Conservation (phyloP, 208 protist species). For the Vickermania spadyakhi region DNA sequence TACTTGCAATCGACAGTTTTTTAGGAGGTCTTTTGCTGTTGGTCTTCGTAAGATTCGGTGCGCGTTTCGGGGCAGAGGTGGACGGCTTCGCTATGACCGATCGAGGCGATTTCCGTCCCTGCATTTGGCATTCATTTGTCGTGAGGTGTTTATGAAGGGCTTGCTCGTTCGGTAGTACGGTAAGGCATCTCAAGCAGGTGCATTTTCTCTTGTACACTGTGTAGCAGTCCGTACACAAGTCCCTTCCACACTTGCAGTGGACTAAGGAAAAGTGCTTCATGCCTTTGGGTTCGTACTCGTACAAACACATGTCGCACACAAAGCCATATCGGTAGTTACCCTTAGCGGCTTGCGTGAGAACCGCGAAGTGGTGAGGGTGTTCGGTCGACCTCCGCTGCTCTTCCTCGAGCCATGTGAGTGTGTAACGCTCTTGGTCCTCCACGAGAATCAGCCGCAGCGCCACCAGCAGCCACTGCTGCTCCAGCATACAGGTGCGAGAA, state of each 20-base stretch:
- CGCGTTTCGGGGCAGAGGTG: background rate
- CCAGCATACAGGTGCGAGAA: constrained; percentile 23
- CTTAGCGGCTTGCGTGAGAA: constrained; percentile 24
- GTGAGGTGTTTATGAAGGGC: constrained; percentile 50
- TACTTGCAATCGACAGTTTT: background rate
- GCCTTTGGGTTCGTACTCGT: constrained; percentile 47
- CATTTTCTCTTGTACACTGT: constrained; percentile 38
- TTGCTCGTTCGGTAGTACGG: constrained; percentile 46
- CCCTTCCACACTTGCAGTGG: constrained; percentile 77
- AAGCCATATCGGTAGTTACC: constrained; percentile 71
- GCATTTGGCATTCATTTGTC: background rate
- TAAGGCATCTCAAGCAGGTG: constrained; percentile 56
- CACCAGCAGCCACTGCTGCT: constrained; percentile 51
- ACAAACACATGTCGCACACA: constrained; percentile 79
- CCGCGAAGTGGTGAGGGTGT: constrained; percentile 72
- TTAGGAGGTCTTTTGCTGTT: too few relatives aligned
- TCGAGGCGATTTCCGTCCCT: background rate
- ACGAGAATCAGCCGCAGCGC: constrained; percentile 42
- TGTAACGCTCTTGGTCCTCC: constrained; percentile 66
- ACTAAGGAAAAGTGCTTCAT: constrained; percentile 31
- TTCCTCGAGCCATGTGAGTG: constrained; percentile 66
- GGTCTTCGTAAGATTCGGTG: background rate
- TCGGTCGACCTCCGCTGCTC: constrained; percentile 66
- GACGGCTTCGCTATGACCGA: background rate
- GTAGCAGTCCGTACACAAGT: constrained; percentile 78